Conservation (phyloP, 2,329 filamentous ascomycete species). For the Cercospora sp. region DNA sequence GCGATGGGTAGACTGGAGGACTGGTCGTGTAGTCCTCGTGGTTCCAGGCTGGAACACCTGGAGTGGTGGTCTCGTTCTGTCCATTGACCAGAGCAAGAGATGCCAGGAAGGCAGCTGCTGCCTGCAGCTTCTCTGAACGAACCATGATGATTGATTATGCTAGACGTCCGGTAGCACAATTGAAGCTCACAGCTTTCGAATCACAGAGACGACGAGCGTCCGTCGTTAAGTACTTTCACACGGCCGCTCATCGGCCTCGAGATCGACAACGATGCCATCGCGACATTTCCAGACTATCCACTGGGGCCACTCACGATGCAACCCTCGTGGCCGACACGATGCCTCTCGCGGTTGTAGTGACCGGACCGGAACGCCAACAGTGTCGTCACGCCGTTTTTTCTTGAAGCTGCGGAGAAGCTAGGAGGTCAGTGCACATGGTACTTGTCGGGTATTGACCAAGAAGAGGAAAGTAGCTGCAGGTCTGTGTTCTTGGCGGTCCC, state of each 20-base stretch:
- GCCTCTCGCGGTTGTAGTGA: background rate
- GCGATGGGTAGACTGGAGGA: constrained; percentile 27
- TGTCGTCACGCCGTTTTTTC: constrained; percentile 7
- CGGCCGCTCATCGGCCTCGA: constrained; percentile 7
- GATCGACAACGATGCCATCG: constrained; percentile 6
- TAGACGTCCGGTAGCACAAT: background rate
- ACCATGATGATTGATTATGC: constrained; percentile 14
- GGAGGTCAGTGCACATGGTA: constrained; percentile 18
- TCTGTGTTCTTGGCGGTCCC: constrained; percentile 18
- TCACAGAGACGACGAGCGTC: background rate
- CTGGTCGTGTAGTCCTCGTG: constrained; percentile 28
- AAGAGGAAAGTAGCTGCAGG: constrained; percentile 18
- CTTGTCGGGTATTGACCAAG: constrained; percentile 14
- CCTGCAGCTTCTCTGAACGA: constrained; percentile 19
- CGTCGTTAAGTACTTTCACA: constrained; percentile 9
- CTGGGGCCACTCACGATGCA: constrained; percentile 15
- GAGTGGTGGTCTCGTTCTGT: constrained; percentile 13
- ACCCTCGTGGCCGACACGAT: constrained; percentile 3
- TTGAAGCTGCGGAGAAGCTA: constrained; percentile 14
- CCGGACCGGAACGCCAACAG: background rate
- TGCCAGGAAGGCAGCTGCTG: constrained; percentile 21
- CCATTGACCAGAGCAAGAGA: constrained; percentile 22
- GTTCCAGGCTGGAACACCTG: constrained; percentile 24
- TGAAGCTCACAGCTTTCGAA: background rate
- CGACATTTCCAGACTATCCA: constrained; percentile 6